These are phyloP conservation scores for Yamadazyma friedrichii DNA, from an alignment of 1,139 yeast species.

Conservation along the genomic window DNA sequence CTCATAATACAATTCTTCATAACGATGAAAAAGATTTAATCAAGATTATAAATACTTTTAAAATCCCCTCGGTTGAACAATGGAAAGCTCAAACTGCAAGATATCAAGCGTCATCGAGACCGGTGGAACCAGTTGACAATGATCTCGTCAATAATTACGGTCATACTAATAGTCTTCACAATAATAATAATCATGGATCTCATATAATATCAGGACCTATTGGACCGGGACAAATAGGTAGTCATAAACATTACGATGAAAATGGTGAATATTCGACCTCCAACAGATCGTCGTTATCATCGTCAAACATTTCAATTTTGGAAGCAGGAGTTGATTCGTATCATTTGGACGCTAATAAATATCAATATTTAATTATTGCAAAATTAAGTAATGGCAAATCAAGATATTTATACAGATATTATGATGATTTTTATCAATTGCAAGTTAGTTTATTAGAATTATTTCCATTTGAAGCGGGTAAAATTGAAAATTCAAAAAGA, in stretches of 20 bases:
- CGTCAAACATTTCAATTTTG: slow-evolving; percentile 36
- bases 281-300: slow-evolving; percentile 35
- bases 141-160: neutral
- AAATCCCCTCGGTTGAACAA: slow-evolving; percentile 88
- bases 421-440: slow-evolving; percentile 94
- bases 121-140: slow-evolving; percentile 32
- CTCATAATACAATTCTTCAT: slow-evolving; percentile 16
- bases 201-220: slow-evolving; percentile 3
- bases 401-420: slow-evolving; percentile 79
- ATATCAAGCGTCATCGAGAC: slow-evolving; percentile 88
- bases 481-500: slow-evolving; percentile 67
- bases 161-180: neutral
- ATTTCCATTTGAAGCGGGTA: slow-evolving; percentile 93
- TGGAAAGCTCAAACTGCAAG: slow-evolving; percentile 92
- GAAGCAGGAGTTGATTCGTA: slow-evolving; percentile 80
- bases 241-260: slow-evolving; percentile 30
- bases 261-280: slow-evolving; percentile 39
- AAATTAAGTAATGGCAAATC: slow-evolving; percentile 65
- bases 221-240: slow-evolving; percentile 41
- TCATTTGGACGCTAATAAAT: slow-evolving; percentile 80
- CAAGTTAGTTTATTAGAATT: slow-evolving; percentile 81
- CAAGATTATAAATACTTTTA: slow-evolving; percentile 52
- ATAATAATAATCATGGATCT: neutral
- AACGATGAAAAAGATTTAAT: slow-evolving; percentile 28
- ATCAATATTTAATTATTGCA: slow-evolving; percentile 81